Base-by-base conservation (phyloP, 2,329 filamentous ascomycete genomes). In the Apiospora arundinis region DNA sequence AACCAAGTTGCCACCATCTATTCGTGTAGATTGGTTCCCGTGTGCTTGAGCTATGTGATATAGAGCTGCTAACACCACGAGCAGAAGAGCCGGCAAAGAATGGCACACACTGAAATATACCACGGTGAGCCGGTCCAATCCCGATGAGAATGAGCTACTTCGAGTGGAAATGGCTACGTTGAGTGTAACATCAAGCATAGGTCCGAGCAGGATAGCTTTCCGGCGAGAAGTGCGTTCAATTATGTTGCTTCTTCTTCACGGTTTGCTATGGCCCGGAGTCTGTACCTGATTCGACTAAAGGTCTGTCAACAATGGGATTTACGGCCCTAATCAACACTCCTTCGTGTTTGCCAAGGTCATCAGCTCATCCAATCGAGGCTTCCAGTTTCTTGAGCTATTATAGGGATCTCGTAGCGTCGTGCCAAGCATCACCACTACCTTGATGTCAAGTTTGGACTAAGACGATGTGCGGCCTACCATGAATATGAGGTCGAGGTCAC, bases 391-490 rank as follows among this genome's bases (percentile, higher is more conserved):
- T 7, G 7, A 32, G 49, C 25, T 56, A 16, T 12, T 16, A 28
- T 11, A 28, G 21, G 14, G 25, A 56, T 4, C 12, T 56, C 28
- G 23, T 16, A 32, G 25, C 14, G 14, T 2, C 11, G 28, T 32
- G 8, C 25, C 28, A 32, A 14, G 6, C 5, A 56, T 14, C 23
- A 56, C 25, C 49, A 56, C 25, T 28, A 56, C 23, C 49, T 18
- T 56, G 49, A 60, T 74, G 25, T 67, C 73, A 68, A 49, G 69
- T 32, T 71, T 68, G 32, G 70, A 49, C 82, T 81, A 92, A 28
- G 92, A 95, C 80, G 92, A 95, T 79, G 90, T 89, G 9, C 86
- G 92, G 65, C 90, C 91, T 0, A 92, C 92, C 0, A 91, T 95
- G 80, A 93, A 77, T 95, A 92, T 92, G 85, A 90, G 73, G 77